Percentiles rank a stretch among this genome's conserved stretches.
These are phyloP conservation scores for Daldinia childiae DNA, from an alignment of 495 filamentous ascomycete species.

Conservation along the genomic window DNA sequence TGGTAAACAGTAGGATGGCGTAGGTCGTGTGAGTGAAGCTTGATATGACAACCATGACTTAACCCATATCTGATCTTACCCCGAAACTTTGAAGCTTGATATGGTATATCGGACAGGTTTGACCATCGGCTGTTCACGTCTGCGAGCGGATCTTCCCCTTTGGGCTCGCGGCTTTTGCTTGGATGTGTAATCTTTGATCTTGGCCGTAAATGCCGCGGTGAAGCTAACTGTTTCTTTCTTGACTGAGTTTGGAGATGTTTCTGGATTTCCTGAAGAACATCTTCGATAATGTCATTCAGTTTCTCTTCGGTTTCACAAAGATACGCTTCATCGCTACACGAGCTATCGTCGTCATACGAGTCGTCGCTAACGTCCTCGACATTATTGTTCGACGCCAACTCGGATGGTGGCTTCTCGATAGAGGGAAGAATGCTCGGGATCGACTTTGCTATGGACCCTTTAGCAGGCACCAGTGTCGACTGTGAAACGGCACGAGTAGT, in stretches of 20 bases:
- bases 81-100: slow-evolving; percentile 43
- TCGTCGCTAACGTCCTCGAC: not conserved
- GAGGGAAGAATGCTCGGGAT: slow-evolving; percentile 13
- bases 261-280: not conserved
- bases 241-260: not conserved
- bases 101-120: slow-evolving; percentile 42
- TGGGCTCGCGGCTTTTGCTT: slow-evolving; percentile 25
- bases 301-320: not conserved
- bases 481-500: not conserved
- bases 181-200: slow-evolving; percentile 38
- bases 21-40: slow-evolving; percentile 12
- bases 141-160: slow-evolving; percentile 15
- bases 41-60: slow-evolving; percentile 25
- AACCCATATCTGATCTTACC: slow-evolving; percentile 29
- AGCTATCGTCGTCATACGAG: not conserved
- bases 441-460: not conserved
- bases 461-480: not conserved
- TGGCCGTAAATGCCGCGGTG: slow-evolving; percentile 29
- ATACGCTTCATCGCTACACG: not conserved
- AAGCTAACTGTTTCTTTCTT: slow-evolving; percentile 11
- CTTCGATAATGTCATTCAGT: not conserved
- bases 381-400: not conserved
- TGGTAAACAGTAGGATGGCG: slow-evolving; percentile 45
- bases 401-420: slow-evolving; percentile 9
- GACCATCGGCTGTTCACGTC: slow-evolving; percentile 32